These are phyloP conservation scores for Blastobotrys apis DNA, from an alignment of 1,139 yeast species.

Conservation along the genomic window DNA sequence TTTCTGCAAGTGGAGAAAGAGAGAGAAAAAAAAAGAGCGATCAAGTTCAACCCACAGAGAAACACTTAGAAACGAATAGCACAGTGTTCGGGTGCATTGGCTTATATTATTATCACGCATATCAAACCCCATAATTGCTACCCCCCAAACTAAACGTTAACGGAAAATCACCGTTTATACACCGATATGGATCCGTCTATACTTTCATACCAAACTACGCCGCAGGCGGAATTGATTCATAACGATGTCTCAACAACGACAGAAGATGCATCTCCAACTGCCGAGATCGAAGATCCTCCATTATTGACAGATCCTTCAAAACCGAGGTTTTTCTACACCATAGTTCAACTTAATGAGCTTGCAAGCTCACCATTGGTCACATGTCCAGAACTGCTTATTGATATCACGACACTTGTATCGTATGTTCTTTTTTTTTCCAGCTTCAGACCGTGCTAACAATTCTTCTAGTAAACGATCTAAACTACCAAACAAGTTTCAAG, in stretches of 20 bases:
- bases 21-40: too few relatives aligned
- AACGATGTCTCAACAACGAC: neutral
- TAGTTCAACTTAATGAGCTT: constrained; percentile 19
- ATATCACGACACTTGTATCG: constrained; percentile 12
- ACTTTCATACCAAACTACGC: constrained; percentile 9
- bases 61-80: too few relatives aligned
- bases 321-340: constrained; percentile 16
- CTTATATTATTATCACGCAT: too few relatives aligned
- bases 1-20: too few relatives aligned
- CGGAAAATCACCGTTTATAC: too few relatives aligned
- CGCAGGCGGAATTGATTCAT: constrained; percentile 6
- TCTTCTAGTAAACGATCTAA: too few relatives aligned
- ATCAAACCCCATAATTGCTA: too few relatives aligned
- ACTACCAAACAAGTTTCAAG: too few relatives aligned
- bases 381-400: constrained; percentile 16
- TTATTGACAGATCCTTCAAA: neutral
- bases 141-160: too few relatives aligned
- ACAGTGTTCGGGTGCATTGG: too few relatives aligned
- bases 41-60: too few relatives aligned
- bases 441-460: too few relatives aligned
- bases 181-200: constrained; percentile 11
- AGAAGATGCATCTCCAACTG: neutral
- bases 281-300: neutral
- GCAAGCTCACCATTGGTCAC: constrained; percentile 23
- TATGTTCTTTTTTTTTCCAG: constrained; percentile 1